Conservation (phyloP, 306 rosid species). For the Vigna hirtella region DNA sequence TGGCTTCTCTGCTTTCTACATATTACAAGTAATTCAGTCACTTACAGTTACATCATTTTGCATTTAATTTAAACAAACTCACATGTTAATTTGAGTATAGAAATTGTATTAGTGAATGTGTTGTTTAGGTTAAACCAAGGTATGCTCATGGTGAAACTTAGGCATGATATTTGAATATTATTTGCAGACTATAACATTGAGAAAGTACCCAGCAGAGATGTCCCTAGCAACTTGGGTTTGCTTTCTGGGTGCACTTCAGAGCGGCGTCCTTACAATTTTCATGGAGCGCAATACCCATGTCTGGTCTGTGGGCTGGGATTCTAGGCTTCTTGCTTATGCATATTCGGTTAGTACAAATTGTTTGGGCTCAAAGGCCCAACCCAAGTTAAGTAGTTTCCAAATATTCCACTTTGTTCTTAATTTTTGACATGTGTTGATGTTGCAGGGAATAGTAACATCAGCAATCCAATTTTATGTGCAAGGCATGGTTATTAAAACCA, state of each 20-base stretch:
- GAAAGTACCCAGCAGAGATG: conserved; percentile 73
- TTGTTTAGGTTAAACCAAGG: no score
- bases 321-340: conserved; percentile 58
- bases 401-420: not conserved
- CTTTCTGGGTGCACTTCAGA: conserved; percentile 65
- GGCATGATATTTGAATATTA: not conserved
- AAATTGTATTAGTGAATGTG: no score
- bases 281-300: conserved; percentile 53
- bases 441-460: conserved; percentile 71
- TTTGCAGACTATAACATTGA: conserved; percentile 67
- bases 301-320: conserved; percentile 64
- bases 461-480: conserved; percentile 76
- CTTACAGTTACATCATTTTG: not conserved
- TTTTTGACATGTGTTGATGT: not conserved
- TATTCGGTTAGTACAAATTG: conserved; percentile 58
- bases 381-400: no score
- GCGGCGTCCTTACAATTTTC: conserved; percentile 53
- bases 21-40: conserved; percentile 55
- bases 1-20: conserved; percentile 71
- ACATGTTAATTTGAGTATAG: no score
- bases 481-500: conserved; percentile 63
- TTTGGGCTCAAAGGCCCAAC: not conserved
- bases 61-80: no score
- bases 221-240: conserved; percentile 76
- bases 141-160: not conserved